phyloP scores from a whole-genome alignment of 306 rosid genomes.

The Elaeagnus macrophylla region DNA sequence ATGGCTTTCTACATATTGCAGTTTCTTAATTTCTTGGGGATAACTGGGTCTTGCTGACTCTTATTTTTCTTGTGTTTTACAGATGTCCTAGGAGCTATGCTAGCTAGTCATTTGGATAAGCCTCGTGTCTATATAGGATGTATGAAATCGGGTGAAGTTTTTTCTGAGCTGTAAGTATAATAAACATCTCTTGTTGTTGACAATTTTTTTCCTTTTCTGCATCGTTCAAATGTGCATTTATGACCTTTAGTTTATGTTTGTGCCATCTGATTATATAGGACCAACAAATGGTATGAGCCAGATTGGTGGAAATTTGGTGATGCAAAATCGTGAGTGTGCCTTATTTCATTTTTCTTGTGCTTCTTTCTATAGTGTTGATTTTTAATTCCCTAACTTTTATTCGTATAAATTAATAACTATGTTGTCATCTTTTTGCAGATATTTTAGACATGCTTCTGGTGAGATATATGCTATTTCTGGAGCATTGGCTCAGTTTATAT shows the following conservation, averaged over 20 bases:
- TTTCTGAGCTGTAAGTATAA: conserved; percentile 56
- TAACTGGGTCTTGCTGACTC: conserved; percentile 7
- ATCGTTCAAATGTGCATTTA: too few species aligned
- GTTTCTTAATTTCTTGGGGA: not conserved
- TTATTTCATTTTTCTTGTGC: not conserved
- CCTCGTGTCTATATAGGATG: conserved; percentile 59
- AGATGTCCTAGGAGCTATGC: conserved; percentile 60
- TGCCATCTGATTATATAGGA: conserved; percentile 35
- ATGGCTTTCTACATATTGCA: too few species aligned
- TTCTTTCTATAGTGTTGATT: too few species aligned
- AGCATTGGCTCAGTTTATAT: conserved; percentile 58
- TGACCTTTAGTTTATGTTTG: not conserved
- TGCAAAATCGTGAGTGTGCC: conserved; percentile 47
- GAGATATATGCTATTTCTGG: conserved; percentile 50
- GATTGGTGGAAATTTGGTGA: conserved; percentile 81
- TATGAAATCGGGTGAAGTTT: conserved; percentile 76
- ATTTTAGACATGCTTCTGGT: conserved; percentile 59
- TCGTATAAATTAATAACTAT: not conserved
- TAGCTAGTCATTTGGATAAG: conserved; percentile 45
- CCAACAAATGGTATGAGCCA: conserved; percentile 55
- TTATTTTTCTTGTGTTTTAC: conserved; percentile 18
- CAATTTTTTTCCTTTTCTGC: not conserved
- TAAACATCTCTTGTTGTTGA: conserved; percentile 15
- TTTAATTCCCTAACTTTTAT: not conserved
- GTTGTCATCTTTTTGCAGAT: conserved; percentile 31